Evolutionary conservation across 331 rosid genomes (phyloP).

Genomic region (Telfairia occidentalis): DNA sequence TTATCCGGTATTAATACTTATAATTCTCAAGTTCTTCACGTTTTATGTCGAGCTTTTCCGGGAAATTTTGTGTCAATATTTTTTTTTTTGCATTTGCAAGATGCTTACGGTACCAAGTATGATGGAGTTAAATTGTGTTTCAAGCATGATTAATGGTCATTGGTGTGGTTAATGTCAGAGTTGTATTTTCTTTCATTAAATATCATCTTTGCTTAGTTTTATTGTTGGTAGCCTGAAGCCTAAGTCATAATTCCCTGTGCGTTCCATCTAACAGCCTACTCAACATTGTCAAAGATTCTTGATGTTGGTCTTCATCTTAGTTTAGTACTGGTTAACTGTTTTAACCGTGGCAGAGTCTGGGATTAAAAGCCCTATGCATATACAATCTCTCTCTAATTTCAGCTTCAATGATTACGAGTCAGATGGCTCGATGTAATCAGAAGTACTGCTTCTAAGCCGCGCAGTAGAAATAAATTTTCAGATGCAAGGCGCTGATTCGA

Average conservation of each 20-base stretch:
- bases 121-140: not conserved
- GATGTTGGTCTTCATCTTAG: not conserved
- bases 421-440: not conserved
- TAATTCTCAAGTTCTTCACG: not conserved
- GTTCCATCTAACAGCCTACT: not conserved
- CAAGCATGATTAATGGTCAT: not conserved
- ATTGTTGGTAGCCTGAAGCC: not conserved
- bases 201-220: not conserved
- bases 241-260: not conserved
- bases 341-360: not conserved
- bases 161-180: not conserved
- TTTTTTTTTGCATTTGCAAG: not conserved
- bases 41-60: not conserved
- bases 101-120: not conserved
- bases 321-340: not conserved
- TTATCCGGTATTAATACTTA: not conserved
- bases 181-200: not conserved
- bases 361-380: not conserved
- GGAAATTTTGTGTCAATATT: not conserved
- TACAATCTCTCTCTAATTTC: not conserved
- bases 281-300: not conserved
- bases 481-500: not conserved
- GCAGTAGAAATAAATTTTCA: not conserved
- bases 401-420: not conserved
- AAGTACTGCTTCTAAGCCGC: not conserved